Base-by-base conservation (phyloP, 1,284 basidiomycete species). In the Amylostereum areolatum region DNA sequence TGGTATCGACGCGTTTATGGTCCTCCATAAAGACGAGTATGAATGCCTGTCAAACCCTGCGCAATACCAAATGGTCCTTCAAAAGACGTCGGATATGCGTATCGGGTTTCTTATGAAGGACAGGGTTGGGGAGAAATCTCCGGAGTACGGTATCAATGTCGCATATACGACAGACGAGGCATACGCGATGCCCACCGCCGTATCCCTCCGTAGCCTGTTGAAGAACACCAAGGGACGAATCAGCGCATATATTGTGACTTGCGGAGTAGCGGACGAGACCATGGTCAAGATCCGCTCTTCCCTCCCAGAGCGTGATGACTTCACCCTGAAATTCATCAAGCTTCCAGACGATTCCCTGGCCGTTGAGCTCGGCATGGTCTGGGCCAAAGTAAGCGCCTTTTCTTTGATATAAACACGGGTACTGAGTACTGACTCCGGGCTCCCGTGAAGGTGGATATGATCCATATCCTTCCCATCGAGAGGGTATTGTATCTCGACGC, bases 1-100 rank as follows among this genome's bases (percentile, higher is more conserved):
- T 0, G 79, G 78, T 3, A 73, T 81, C 46, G 77, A 81, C 48
- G 69, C 73, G 3, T 81, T 82, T 58, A 64, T 81, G 49, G 52
- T 54, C 12, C 67, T 81, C 11, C 80, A 81, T 52, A 54, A 56
- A 3, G 75, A 72, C 45, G 72, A 82, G 57, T 80, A 72, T 59
- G 63, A 67, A 8, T 49, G 61, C 2, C 55, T 81, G 12, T 71
- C 72, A 18, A 59, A 59, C 11, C 57, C 62, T 2, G 56, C 56
- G 24, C 60, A 74, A 45, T 81, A 81, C 57, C 78, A 82, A 57
- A 67, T 80, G 52, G 61, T 79, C 18, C 46, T 82, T 33, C 67
- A 65, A 52, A 82, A 81, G 63, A 70, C 60, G 8, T 57, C 59
- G 2, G 71, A 74, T 12, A 79, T 80, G 73, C 68, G 75, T 24